Evolutionary conservation across 768 basidiomycete species (phyloP).

Genomic region (Dioszegia aurantiaca): DNA sequence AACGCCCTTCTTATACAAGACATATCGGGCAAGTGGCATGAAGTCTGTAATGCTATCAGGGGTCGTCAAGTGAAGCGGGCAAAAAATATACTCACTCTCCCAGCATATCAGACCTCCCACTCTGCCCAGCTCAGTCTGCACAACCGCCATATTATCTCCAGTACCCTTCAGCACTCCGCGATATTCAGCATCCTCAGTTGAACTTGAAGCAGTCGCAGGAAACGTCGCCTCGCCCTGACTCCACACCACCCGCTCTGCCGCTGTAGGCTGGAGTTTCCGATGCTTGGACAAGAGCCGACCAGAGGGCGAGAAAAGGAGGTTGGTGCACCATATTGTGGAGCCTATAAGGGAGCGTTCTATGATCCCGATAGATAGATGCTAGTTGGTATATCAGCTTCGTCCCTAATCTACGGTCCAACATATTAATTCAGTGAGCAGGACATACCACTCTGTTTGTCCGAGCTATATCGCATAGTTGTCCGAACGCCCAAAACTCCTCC

Average conservation of each 20-base stretch:
- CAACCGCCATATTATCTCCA: conserved; percentile 33
- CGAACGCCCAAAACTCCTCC: conserved; percentile 23
- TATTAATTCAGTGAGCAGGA: not conserved
- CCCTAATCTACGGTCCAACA: not conserved
- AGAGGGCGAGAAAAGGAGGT: conserved; percentile 22
- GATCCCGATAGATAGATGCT: conserved; percentile 33
- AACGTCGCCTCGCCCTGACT: conserved; percentile 23
- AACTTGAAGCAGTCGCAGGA: not conserved
- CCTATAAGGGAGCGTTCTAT: conserved; percentile 25
- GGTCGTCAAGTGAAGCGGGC: too few species aligned
- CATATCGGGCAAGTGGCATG: conserved; percentile 35
- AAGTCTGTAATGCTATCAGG: conserved; percentile 18
- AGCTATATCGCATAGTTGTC: conserved; percentile 13
- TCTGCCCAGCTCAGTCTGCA: conserved; percentile 27
- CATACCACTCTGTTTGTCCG: conserved; percentile 12
- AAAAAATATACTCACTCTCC: conserved; percentile 29
- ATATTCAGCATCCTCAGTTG: conserved; percentile 5
- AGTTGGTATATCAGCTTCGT: not conserved
- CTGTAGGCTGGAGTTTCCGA: conserved; percentile 34
- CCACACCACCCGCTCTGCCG: conserved; percentile 32
- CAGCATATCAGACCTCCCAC: conserved; percentile 37
- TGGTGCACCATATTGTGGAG: conserved; percentile 32
- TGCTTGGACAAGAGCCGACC: conserved; percentile 30
- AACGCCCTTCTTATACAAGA: conserved; percentile 35
- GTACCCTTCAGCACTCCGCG: not conserved